These are phyloP conservation scores for Sclerotinia sclerotiorum DNA, from an alignment of 2,329 filamentous ascomycete species.

Conservation along the genomic window DNA sequence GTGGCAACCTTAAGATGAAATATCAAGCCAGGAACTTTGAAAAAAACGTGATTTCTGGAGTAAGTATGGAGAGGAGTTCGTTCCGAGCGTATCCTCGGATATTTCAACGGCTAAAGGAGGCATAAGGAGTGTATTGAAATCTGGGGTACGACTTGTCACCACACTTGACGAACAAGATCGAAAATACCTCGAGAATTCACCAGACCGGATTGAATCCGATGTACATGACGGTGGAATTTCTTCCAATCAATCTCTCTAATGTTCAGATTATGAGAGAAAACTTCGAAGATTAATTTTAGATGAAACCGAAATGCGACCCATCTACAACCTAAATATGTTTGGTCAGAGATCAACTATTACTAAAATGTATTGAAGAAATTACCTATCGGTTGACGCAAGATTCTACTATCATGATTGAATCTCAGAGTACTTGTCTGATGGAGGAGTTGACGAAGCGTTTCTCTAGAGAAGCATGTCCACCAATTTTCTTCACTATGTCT, in stretches of 20 bases:
- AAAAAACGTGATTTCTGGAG: neutral
- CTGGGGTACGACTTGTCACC: neutral
- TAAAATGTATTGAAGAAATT: neutral
- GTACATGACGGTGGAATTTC: too few species aligned
- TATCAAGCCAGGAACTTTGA: neutral
- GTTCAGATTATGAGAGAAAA: rapidly evolving
- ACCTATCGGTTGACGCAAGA: neutral
- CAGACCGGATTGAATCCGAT: neutral
- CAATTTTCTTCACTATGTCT: neutral
- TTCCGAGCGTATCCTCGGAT: neutral
- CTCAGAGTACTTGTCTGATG: neutral
- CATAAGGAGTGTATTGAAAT: too few species aligned
- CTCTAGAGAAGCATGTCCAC: neutral
- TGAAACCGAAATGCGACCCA: neutral
- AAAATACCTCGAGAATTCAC: too few species aligned
- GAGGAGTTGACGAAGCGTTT: neutral
- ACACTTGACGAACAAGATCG: neutral
- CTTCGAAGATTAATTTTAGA: neutral
- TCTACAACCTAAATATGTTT: too few species aligned
- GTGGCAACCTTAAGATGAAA: neutral
- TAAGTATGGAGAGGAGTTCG: neutral
- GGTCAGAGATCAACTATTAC: too few species aligned
- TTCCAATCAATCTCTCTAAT: neutral
- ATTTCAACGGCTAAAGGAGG: neutral
- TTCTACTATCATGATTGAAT: neutral